Evolutionary conservation across 345 rosid genomes (phyloP), one percentile per base, ranked within the genome.

Genomic region (Eutrema japonicum): DNA sequence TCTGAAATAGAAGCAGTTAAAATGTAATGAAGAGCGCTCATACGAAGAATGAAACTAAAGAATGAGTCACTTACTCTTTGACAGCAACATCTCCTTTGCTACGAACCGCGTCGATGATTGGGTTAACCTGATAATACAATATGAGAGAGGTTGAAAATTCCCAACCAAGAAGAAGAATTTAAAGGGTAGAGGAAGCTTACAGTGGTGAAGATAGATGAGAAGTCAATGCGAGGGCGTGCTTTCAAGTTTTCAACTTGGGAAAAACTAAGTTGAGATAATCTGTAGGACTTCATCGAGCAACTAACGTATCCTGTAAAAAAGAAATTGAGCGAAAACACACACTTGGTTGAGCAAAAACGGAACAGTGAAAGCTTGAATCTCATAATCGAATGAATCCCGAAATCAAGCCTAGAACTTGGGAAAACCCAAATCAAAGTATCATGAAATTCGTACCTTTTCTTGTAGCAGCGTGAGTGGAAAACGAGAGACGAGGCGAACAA

Each of bases 191-290:
- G 18, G 59, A 65, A 30, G 1, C 85, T 78, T 45, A 93, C 96
- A 56, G 56, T 70, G 51, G 59, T 63, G 62, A 91, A 93, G 71
- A 91, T 91, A 8, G 93, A 91, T 32, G 89, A 79, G 81, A 90
- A 91, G 78, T 94, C 92, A 32, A 89, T 89, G n/a, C 87, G 86
- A 66, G 96, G 92, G 14, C 90, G 92, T 62, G 93, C 81, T 80
- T 91, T 93, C 61, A 93, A 58, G 72, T 75, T 75, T 5, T 88
- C 75, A 41, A 89, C 80, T 85, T 93, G 82, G 4, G 70, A 40
- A 36, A 48, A 82, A 62, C 66, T 82, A 56, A 94, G 95, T 41
- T 94, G 87, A 3, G 88, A 84, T 66, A 94, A 82, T 75, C 70
- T 79, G 26, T 89, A 88, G 3, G 95, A 88, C 85, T 89, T 91